phyloP scores from a whole-genome alignment of 1,284 basidiomycete species.

The Leccinum pachyderme region DNA sequence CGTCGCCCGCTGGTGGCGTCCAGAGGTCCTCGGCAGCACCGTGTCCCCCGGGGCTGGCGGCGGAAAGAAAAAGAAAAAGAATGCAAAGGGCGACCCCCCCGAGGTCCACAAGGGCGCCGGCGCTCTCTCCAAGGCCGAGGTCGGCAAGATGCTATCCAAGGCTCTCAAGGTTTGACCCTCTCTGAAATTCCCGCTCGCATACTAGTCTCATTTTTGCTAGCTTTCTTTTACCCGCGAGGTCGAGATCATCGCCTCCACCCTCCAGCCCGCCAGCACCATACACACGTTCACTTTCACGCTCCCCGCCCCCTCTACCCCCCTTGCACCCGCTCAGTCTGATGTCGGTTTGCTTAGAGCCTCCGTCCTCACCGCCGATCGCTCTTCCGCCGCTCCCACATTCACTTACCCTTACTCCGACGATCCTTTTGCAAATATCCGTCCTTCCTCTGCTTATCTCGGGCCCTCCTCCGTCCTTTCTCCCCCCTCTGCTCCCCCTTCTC shows the following conservation, averaged over 20 bases:
- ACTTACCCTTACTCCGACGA: conserved; percentile 71
- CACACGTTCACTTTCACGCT: conserved; percentile 90
- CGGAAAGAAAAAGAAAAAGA: conserved; percentile 63
- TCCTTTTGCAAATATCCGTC: conserved; percentile 67
- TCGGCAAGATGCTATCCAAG: conserved; percentile 86
- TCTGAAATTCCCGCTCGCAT: background rate
- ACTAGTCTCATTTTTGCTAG: conserved; percentile 34
- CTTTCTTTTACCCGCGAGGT: conserved; percentile 90
- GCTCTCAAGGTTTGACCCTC: conserved; percentile 70
- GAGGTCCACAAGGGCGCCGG: conserved; percentile 68
- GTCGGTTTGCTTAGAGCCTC: conserved; percentile 73
- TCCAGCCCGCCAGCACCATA: conserved; percentile 88
- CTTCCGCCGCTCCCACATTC: conserved; percentile 59
- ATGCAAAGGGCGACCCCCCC: conserved; percentile 55
- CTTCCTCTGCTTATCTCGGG: conserved; percentile 73
- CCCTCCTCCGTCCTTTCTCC: conserved; percentile 59
- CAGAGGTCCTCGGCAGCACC: conserved; percentile 89
- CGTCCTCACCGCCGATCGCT: conserved; percentile 60
- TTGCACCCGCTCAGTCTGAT: conserved; percentile 56
- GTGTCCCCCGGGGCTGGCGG: conserved; percentile 79
- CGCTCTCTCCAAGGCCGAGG: conserved; percentile 77
- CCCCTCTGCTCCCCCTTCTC: conserved; percentile 38
- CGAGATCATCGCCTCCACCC: conserved; percentile 89
- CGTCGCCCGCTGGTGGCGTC: conserved; percentile 90
- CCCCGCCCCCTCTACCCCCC: conserved; percentile 68